These are phyloP conservation scores for Arthrobotrys conoides DNA, from an alignment of 2,329 filamentous ascomycete species.

Conservation along the genomic window DNA sequence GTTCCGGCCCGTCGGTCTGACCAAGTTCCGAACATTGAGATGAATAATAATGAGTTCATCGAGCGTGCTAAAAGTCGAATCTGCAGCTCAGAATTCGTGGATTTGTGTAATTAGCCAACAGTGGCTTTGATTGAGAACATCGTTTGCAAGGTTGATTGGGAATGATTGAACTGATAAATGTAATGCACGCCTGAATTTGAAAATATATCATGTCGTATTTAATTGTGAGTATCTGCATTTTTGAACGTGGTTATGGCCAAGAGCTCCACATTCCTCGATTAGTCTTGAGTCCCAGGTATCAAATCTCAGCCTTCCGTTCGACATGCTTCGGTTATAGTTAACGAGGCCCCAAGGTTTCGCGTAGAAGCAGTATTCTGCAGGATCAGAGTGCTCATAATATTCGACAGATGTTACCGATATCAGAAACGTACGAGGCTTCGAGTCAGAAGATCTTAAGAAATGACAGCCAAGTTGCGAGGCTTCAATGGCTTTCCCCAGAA, in stretches of 20 bases:
- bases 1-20: conserved; percentile 55
- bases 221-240: not conserved
- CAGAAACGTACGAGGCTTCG: not conserved
- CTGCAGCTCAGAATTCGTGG: conserved; percentile 27
- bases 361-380: not conserved
- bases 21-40: conserved; percentile 37
- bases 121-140: not conserved
- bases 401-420: not conserved
- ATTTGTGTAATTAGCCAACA: not conserved
- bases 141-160: conserved; percentile 5
- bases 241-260: conserved; percentile 7
- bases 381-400: not conserved
- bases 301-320: conserved; percentile 8
- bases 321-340: not conserved
- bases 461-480: not conserved
- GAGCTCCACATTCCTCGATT: conserved; percentile 2
- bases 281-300: not conserved
- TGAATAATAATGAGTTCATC: conserved; percentile 55
- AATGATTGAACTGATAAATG: conserved; percentile 8
- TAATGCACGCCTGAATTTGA: not conserved
- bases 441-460: not conserved
- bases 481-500: not conserved
- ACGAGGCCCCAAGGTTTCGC: conserved; percentile 9
- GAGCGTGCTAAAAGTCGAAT: conserved; percentile 23
- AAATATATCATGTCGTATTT: not conserved